Evolutionary conservation across 2,329 filamentous ascomycete genomes (phyloP), one percentile per base, ranked within the genome.

Genomic region (Pseudogymnoascus sp.): DNA sequence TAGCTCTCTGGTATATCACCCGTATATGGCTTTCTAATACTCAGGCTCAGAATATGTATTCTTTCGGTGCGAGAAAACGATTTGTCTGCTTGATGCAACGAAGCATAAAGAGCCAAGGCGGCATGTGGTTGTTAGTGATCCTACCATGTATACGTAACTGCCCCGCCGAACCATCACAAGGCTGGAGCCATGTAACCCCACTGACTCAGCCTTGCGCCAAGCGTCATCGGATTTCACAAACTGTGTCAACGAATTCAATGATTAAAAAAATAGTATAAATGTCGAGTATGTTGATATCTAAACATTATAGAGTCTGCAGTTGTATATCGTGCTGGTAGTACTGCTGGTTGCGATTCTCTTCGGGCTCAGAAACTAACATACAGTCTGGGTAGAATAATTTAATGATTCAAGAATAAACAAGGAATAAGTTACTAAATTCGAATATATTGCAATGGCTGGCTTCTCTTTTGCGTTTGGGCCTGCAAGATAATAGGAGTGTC

Each of bases 71-170:
- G 46, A 56, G 10, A 29, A 33, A 21, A 35, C 9, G 15, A 33
- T 56, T 56, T n/a, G 7, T 35, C 15, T 56, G 50, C 29, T 56
- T 21, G 23, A 56, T 33, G 50, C 50, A 56, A 56, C 29, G 19
- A 56, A 56, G 50, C 50, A 56, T 56, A 56, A 56, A 56, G 29
- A 6, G 50, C 50, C 50, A 56, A 56, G 50, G 17, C 50, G 17
- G 35, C 29, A 56, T 56, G 50, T 56, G 50, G 50, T 56, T 56
- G n/a, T 19, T 33, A 29, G 46, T 56, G 46, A 56, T 31, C 46
- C 46, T 31, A 56, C 50, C 29, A 56, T 56, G 29, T 35, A 53
- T 53, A 56, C 50, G 50, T 56, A 35, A 56, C 50, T 56, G 50
- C 50, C 50, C 50, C 50, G 50, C 50, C 9, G 50, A 56, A 21